phyloP scores from a whole-genome alignment of 1,284 basidiomycete species.

The Ustilago shanxiensis region DNA sequence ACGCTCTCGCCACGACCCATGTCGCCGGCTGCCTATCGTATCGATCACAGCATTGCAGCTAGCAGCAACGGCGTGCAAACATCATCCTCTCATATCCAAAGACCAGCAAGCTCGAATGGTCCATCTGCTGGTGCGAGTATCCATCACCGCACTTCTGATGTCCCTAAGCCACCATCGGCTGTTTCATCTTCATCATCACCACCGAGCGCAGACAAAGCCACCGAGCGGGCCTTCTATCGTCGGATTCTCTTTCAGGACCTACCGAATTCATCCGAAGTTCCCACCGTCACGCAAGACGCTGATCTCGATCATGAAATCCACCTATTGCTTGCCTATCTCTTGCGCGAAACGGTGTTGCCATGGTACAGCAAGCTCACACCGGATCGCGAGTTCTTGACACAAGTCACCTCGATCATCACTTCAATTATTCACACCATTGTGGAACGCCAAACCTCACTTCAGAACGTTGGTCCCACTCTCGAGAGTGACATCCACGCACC shows the following conservation, averaged over 20 bases:
- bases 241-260: conserved; percentile 51
- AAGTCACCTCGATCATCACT: conserved; percentile 37
- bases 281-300: conserved; percentile 31
- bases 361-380: conserved; percentile 60
- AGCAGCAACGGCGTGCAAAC: neutral
- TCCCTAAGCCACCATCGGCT: neutral
- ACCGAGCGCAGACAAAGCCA: conserved; percentile 13
- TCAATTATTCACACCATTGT: conserved; percentile 28
- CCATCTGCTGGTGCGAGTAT: neutral
- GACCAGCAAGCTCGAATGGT: no score
- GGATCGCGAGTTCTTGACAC: conserved; percentile 51
- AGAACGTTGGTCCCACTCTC: neutral
- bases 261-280: conserved; percentile 6
- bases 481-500: conserved; percentile 29
- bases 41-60: conserved; percentile 10
- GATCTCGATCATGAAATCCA: conserved; percentile 52
- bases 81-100: neutral
- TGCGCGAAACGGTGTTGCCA: conserved; percentile 55
- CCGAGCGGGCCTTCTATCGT: conserved; percentile 45
- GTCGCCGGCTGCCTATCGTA: conserved; percentile 26
- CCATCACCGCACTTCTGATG: neutral
- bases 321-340: conserved; percentile 48
- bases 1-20: conserved; percentile 35
- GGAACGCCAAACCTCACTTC: conserved; percentile 14
- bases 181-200: neutral